These are phyloP conservation scores for Melanomma pulvis-pyrius DNA, from an alignment of 495 filamentous ascomycete genomes.

Conservation along the genomic window DNA sequence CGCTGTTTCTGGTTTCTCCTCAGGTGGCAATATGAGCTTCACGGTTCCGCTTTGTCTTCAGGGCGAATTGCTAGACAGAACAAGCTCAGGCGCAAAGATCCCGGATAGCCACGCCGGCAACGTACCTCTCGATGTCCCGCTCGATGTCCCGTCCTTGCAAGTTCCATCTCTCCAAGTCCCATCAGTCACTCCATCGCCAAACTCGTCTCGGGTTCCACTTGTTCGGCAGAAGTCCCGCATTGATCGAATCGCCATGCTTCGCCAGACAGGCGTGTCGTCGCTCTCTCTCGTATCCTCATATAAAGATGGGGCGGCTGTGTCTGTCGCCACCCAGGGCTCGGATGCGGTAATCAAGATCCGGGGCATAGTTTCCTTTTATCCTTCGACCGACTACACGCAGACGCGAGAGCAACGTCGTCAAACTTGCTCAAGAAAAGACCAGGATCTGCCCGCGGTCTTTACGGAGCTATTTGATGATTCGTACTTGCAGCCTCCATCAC, in stretches of 20 bases:
- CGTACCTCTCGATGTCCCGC: background rate
- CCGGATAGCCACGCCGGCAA: conserved; percentile 10
- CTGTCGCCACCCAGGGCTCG: conserved; percentile 16
- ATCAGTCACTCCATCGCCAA: conserved; percentile 10
- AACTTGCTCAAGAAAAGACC: conserved; percentile 65
- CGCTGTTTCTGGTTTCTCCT: conserved; percentile 81
- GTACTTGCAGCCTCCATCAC: conserved; percentile 67
- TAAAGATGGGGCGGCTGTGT: conserved; percentile 27
- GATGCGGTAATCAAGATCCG: conserved; percentile 52
- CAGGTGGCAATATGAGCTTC: conserved; percentile 83
- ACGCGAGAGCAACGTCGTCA: conserved; percentile 73
- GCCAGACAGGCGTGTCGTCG: conserved; percentile 29
- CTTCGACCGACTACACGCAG: conserved; percentile 78
- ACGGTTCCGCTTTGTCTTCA: conserved; percentile 74
- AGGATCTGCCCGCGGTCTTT: conserved; percentile 71
- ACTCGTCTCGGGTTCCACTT: conserved; percentile 25
- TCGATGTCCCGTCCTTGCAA: background rate
- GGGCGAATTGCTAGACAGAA: conserved; percentile 43
- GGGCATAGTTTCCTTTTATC: conserved; percentile 77
- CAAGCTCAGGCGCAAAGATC: conserved; percentile 21
- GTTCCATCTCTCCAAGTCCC: background rate
- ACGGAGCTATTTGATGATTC: conserved; percentile 85
- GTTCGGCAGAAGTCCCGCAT: conserved; percentile 26
- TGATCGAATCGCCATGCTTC: conserved; percentile 33
- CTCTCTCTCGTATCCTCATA: conserved; percentile 30